A percentile compares a stretch with the other conserved stretches of the same genome.
Conservation (phyloP, 2,329 filamentous ascomycete species). For the Bretziella fagacearum region DNA sequence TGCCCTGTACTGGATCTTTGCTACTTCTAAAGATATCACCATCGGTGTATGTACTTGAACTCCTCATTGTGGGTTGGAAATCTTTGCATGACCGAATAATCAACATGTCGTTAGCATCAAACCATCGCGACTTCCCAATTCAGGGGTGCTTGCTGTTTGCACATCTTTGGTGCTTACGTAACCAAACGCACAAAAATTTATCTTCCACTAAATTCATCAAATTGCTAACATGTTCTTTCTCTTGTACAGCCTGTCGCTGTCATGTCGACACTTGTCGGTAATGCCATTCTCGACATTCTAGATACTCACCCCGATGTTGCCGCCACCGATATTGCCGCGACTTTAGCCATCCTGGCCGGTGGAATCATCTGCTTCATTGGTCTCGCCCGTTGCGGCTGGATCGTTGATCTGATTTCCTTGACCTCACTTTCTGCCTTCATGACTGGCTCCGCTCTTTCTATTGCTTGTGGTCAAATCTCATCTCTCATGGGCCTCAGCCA, state of each 20-base stretch:
- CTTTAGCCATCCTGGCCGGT: slow-evolving; percentile 61
- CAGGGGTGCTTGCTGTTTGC: no score
- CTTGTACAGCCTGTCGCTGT: slow-evolving; percentile 68
- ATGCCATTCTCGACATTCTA: slow-evolving; percentile 52
- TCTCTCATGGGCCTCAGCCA: slow-evolving; percentile 62
- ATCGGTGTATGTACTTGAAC: slow-evolving; percentile 39
- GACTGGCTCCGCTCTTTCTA: slow-evolving; percentile 87
- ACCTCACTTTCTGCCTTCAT: slow-evolving; percentile 88
- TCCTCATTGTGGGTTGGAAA: no score
- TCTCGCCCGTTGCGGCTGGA: slow-evolving; percentile 64
- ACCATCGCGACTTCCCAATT: no score
- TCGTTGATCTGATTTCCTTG: slow-evolving; percentile 84
- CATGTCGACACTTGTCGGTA: slow-evolving; percentile 79
- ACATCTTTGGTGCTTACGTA: no score
- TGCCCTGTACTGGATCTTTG: slow-evolving; percentile 91
- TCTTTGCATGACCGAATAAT: neutral
- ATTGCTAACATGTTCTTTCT: neutral
- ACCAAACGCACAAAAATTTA: neutral
- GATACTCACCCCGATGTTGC: slow-evolving; percentile 38
- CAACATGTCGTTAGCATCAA: no score
- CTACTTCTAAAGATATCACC: slow-evolving; percentile 95
- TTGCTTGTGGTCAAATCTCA: slow-evolving; percentile 68
- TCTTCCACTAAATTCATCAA: neutral
- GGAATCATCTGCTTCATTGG: slow-evolving; percentile 64
- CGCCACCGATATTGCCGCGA: slow-evolving; percentile 55